Evolutionary conservation across 305 asterid genomes (phyloP).

Genomic region (Coffea humblotiana): DNA sequence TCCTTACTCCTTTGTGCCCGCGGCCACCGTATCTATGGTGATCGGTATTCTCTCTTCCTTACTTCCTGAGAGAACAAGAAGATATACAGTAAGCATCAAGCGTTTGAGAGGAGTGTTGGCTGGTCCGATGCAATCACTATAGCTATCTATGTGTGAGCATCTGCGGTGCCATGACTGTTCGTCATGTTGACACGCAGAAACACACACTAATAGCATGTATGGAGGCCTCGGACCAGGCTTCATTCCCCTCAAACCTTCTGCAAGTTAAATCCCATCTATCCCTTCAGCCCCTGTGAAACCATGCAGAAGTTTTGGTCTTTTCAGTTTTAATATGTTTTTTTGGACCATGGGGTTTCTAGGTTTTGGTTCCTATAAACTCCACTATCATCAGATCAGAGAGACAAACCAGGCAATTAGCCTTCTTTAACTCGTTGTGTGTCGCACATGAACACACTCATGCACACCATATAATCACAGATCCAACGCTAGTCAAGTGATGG

Average conservation of each 20-base stretch:
- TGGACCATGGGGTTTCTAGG: not conserved
- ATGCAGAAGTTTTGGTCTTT: not conserved
- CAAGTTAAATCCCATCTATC: not conserved
- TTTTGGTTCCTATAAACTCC: constrained; percentile 1
- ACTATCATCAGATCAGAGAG: no score
- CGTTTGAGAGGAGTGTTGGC: constrained; percentile 69
- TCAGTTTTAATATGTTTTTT: not conserved
- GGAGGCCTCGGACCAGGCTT: constrained; percentile 92
- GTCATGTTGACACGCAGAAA: not conserved
- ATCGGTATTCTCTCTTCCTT: not conserved
- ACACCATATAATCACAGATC: no score
- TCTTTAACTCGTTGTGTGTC: not conserved
- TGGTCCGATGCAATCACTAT: constrained; percentile 65
- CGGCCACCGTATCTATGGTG: not conserved
- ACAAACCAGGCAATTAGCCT: no score
- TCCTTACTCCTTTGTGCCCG: not conserved
- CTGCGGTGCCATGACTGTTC: not conserved
- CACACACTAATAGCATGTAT: constrained; percentile 19
- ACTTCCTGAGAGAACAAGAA: no score
- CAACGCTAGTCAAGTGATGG: not conserved
- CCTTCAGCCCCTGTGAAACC: not conserved
- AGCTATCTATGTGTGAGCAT: not conserved
- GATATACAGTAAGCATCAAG: constrained; percentile 20
- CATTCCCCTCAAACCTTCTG: constrained; percentile 51
- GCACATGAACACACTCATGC: not conserved